These are phyloP conservation scores for Baudoinia panamericana DNA, from an alignment of 495 filamentous ascomycete genomes.

Conservation along the genomic window DNA sequence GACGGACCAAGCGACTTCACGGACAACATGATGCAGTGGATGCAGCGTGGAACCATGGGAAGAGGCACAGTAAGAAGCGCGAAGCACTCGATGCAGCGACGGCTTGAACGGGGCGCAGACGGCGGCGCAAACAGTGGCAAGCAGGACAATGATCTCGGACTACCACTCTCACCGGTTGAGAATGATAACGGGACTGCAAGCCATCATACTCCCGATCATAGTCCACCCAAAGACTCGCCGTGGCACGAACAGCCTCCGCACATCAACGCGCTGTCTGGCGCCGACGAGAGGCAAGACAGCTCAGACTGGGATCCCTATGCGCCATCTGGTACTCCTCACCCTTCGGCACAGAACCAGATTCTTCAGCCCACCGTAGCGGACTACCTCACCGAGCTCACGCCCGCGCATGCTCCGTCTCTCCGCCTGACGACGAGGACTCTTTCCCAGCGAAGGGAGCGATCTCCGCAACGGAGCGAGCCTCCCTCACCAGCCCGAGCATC, in stretches of 20 bases:
- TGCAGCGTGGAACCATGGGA: conserved; percentile 18
- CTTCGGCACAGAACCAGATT: conserved; percentile 9
- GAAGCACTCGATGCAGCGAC: neutral
- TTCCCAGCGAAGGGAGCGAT: neutral
- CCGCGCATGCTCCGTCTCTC: conserved; percentile 3
- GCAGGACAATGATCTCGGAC: neutral
- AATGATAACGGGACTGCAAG: conserved; percentile 4
- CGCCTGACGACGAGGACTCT: neutral
- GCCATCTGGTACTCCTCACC: conserved; percentile 9
- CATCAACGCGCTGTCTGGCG: too few relatives aligned
- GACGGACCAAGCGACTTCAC: conserved; percentile 32
- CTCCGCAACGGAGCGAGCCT: neutral
- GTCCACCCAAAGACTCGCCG: conserved; percentile 14
- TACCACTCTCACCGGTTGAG: conserved; percentile 6
- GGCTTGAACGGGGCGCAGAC: conserved; percentile 1
- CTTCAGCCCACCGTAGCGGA: conserved; percentile 21
- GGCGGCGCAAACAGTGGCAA: neutral
- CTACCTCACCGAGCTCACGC: conserved; percentile 20
- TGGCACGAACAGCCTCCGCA: neutral
- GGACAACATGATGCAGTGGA: conserved; percentile 28
- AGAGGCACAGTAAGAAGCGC: conserved; percentile 10
- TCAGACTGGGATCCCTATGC: conserved; percentile 18
- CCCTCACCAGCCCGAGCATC: conserved; percentile 10
- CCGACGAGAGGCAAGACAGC: neutral
- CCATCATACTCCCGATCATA: conserved; percentile 18